Evolutionary conservation across 108 stramenopile genomes (phyloP).

Genomic region (Bacterosira constricta): DNA sequence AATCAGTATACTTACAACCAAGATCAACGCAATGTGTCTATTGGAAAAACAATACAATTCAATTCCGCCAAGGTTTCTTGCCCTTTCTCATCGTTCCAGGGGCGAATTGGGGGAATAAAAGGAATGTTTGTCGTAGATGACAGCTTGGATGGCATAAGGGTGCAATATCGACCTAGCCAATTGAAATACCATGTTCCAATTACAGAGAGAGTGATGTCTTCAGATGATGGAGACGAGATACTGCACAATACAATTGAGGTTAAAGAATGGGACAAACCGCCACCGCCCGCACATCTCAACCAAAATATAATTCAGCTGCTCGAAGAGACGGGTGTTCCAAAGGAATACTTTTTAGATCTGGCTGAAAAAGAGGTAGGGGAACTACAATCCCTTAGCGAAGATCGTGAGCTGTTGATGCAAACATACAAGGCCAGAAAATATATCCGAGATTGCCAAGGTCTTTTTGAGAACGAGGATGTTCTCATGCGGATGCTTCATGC

Average conservation of each 20-base stretch:
- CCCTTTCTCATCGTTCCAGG: slow-evolving; percentile 41
- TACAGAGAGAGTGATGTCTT: slow-evolving; percentile 1
- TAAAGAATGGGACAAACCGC: slow-evolving; percentile 29
- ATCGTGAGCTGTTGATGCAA: not conserved
- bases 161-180: slow-evolving; percentile 34
- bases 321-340: slow-evolving; percentile 21
- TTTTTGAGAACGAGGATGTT: slow-evolving; percentile 29
- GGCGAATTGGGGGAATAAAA: slow-evolving; percentile 48
- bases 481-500: slow-evolving; percentile 20
- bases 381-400: not conserved
- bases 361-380: slow-evolving; percentile 13
- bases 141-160: slow-evolving; percentile 21
- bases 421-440: not conserved
- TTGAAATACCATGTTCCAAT: slow-evolving; percentile 24
- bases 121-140: slow-evolving; percentile 44
- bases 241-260: slow-evolving; percentile 44
- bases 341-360: slow-evolving; percentile 15
- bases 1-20: slow-evolving; percentile 10
- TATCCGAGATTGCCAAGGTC: not conserved
- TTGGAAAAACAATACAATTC: not conserved
- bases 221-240: not conserved
- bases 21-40: not conserved
- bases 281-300: slow-evolving; percentile 5
- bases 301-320: slow-evolving; percentile 14
- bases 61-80: not conserved